Base-by-base conservation (phyloP, 2,329 filamentous ascomycete genomes). In the Pleoardoris graminearum region DNA sequence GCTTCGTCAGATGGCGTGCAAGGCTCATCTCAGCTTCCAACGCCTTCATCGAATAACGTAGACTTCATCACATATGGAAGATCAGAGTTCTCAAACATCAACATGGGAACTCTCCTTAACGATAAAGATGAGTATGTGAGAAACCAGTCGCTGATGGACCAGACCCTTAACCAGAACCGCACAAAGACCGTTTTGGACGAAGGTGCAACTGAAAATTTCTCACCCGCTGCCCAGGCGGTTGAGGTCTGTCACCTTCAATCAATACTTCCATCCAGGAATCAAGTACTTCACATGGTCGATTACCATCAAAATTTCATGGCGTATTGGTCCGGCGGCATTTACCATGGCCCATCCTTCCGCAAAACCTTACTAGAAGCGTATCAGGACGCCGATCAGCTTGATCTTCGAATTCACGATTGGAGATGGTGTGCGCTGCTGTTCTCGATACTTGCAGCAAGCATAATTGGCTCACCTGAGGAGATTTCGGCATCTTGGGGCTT, bases 401-500 rank as follows among this genome's bases (percentile, higher is more conserved):
- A 79, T 54, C 37, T 69, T n/a, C 51, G 56, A 32, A 52, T 38
- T 14, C 50, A 66, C 4, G 68, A 70, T 42, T 71, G 62, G 65
- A 56, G 58, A 39, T 80, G 78, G 78, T 69, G 73, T 1, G 75
- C 75, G 2, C 63, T 80, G 4, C 64, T 79, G 2, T 79, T 80
- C 53, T 67, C 78, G 0, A 70, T 80, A 10, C 59, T 80, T 3
- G 70, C 76, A 7, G 75, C 74, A 3, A 73, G 72, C 44, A 72
- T 80, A 42, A 74, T 76, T 1, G 76, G 73, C 42, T 75, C 73
- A 11, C 74, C 76, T 3, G 62, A 68, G 21, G 29, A 49, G 1
- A 58, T 67, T 11, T 71, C 76, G 2, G 42, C 59, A 8, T 50
- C 61, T 3, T 81, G 79, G 79, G 79, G 79, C 3, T 80, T 78